A percentile compares a stretch with the other conserved stretches of the same genome.
phyloP scores from a whole-genome alignment of 306 rosid species.

The Quercus berberidifolia region DNA sequence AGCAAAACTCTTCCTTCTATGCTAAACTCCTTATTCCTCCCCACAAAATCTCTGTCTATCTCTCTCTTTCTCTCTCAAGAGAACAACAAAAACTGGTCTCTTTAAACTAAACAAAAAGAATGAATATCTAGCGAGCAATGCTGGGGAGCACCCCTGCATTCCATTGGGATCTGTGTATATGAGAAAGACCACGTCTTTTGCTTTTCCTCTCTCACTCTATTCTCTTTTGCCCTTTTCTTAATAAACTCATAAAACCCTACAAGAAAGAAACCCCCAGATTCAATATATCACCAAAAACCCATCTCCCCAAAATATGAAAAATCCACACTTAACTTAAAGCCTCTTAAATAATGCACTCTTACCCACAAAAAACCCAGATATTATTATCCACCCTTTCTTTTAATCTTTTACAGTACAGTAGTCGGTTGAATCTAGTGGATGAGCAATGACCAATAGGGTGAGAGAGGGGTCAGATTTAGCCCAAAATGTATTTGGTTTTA shows the following conservation, averaged over 20 bases:
- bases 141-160: constrained; percentile 67
- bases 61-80: constrained; percentile 18
- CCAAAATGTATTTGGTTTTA: constrained; percentile 33
- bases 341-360: neutral
- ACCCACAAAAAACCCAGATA: constrained; percentile 15
- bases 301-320: neutral
- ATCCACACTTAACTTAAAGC: neutral
- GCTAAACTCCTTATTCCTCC: neutral
- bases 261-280: constrained; percentile 30
- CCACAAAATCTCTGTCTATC: constrained; percentile 12
- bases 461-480: constrained; percentile 21
- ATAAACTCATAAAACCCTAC: constrained; percentile 22
- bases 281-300: neutral
- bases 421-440: constrained; percentile 36
- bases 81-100: constrained; percentile 51
- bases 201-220: neutral
- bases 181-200: constrained; percentile 58
- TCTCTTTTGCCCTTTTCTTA: constrained; percentile 11
- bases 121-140: constrained; percentile 52
- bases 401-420: constrained; percentile 9
- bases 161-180: constrained; percentile 96
- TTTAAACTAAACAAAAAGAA: constrained; percentile 84
- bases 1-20: constrained; percentile 23
- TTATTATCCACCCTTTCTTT: neutral
- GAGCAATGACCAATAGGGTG: constrained; percentile 17